Evolutionary conservation across 2,329 filamentous ascomycete species (phyloP), one percentile per base, ranked within the genome.

Genomic region (Tolypocladium paradoxum): DNA sequence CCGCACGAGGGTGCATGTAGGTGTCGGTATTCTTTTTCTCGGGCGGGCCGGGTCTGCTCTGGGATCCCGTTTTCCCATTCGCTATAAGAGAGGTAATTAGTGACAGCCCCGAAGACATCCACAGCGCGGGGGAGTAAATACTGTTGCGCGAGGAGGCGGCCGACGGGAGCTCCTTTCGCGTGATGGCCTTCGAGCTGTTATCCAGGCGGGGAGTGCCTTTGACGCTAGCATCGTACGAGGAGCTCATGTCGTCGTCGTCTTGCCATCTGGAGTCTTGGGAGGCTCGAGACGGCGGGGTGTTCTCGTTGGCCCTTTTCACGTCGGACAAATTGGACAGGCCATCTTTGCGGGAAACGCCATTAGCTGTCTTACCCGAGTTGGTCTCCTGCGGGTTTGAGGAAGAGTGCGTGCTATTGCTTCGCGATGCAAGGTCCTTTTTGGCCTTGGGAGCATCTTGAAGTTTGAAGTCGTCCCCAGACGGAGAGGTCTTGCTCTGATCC

Each of bases 401-500:
- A 11, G 69, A 71, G 53, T 75, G 71, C 1, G 76, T 75, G 57
- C 71, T 72, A 47, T 55, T 62, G 58, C 68, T 73, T 52, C 74
- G 70, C 4, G 73, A 67, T 53, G 68, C 69, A 18, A 68, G 60
- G 34, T 70, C 56, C 61, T 74, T 77, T 61, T 79, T 81, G 62
- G 76, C 79, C 68, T 84, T 87, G 0, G 90, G 88, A 1, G 87
- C 88, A 49, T 95, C 89, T 63, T 92, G 88, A 45, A 93, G 70
- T 68, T 85, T 89, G 70, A 91, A 91, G 31, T 83, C 74, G 14
- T 79, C 76, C 1, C 61, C 58, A 2, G 58, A 57, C 0, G 65
- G 58, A 14, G 68, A 65, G 1, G 63, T 50, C 51, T 62, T 67
- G 29, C 49, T 59, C 29, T 56, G 55, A 36, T 68, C 60, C 62